Evolutionary conservation across 176 grass and related monocot genomes (phyloP).

Genomic region (Bolboschoenus planiculmis): DNA sequence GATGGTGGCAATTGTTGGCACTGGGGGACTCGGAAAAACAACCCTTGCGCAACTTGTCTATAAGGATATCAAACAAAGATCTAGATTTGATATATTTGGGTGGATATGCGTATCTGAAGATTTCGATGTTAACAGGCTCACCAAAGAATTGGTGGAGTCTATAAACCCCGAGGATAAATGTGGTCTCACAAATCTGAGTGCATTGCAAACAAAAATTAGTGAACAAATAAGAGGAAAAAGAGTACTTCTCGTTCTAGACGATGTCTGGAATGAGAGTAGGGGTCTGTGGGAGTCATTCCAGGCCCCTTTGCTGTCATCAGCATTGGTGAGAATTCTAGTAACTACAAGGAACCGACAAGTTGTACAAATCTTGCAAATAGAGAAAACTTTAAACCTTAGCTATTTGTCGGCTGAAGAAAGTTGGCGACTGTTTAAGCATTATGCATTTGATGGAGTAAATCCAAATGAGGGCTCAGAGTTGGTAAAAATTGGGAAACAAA

Average conservation of each 20-base stretch:
- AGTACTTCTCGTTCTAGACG: constrained; percentile 21
- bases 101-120: constrained; percentile 28
- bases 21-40: neutral
- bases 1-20: neutral
- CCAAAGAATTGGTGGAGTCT: constrained; percentile 7
- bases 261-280: constrained; percentile 13
- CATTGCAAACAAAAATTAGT: constrained; percentile 16
- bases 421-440: constrained; percentile 11
- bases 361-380: constrained; percentile 24
- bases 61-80: neutral
- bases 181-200: constrained; percentile 26
- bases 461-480: neutral
- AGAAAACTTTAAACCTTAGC: neutral
- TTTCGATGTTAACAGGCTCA: constrained; percentile 22
- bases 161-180: neutral
- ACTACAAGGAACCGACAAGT: neutral
- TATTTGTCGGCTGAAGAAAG: neutral
- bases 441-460: constrained; percentile 16
- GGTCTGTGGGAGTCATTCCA: neutral
- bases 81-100: neutral
- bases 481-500: constrained; percentile 17
- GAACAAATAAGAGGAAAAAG: neutral
- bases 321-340: neutral
- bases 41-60: neutral
- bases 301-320: neutral